Evolutionary conservation across 176 grass and related monocot species (phyloP).

Genomic region (Carex cristatella): DNA sequence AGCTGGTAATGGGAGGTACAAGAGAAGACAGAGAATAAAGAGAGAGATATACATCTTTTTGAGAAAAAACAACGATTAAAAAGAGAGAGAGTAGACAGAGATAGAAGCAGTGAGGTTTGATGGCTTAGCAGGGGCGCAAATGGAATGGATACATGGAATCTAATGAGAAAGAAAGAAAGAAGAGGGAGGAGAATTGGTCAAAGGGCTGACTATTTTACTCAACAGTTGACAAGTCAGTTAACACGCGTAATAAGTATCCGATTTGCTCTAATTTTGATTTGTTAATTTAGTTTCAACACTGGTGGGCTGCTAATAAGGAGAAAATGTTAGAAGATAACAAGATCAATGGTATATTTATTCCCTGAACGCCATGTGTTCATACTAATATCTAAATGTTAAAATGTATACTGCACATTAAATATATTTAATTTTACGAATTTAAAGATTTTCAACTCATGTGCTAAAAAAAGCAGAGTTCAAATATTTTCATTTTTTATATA

Average conservation of each 20-base stretch:
- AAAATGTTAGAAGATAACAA: too few species aligned
- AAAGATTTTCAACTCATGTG: too few species aligned
- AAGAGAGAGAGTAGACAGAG: neutral
- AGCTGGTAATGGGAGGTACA: slow-evolving; percentile 4
- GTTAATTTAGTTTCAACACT: neutral
- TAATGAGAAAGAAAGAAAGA: neutral
- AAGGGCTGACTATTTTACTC: neutral
- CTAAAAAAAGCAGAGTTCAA: too few species aligned
- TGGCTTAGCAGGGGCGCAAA: neutral
- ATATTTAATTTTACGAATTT: too few species aligned
- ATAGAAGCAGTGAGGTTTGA: neutral
- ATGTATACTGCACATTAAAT: too few species aligned
- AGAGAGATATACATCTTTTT: neutral
- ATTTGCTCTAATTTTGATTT: neutral
- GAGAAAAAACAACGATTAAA: neutral
- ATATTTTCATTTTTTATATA: too few species aligned
- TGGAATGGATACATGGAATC: neutral
- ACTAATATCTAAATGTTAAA: too few species aligned
- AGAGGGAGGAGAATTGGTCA: neutral
- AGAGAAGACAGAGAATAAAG: neutral
- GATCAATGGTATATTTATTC: too few species aligned
- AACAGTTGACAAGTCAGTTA: neutral
- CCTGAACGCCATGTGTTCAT: too few species aligned
- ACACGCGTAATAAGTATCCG: neutral
- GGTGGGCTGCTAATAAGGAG: too few species aligned